These are phyloP conservation scores for Cryptococcus maquisensis DNA, from an alignment of 1,284 basidiomycete species.

Conservation along the genomic window DNA sequence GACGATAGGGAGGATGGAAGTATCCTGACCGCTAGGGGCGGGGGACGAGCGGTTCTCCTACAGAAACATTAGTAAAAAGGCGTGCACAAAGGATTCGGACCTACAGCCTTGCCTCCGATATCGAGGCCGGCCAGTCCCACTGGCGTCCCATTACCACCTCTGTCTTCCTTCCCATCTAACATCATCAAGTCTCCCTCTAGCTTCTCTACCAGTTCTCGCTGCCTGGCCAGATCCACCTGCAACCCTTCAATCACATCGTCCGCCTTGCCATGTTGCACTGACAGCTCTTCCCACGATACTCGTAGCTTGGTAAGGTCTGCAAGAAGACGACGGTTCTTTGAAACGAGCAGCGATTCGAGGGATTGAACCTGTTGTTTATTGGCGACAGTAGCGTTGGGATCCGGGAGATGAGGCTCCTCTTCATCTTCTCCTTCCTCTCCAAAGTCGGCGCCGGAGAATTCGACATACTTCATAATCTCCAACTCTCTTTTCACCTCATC, in stretches of 20 bases:
- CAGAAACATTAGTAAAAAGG: not conserved
- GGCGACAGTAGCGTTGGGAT: constrained; percentile 79
- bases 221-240: constrained; percentile 67
- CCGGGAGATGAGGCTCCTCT: constrained; percentile 58
- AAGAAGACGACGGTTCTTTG: constrained; percentile 89
- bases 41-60: constrained; percentile 33
- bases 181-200: constrained; percentile 86
- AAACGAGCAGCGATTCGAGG: constrained; percentile 82
- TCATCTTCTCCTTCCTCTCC: constrained; percentile 56
- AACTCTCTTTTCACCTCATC: constrained; percentile 94
- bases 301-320: constrained; percentile 90
- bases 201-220: constrained; percentile 74
- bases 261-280: constrained; percentile 59
- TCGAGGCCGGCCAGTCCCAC: constrained; percentile 65
- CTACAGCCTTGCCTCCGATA: constrained; percentile 55
- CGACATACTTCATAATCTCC: constrained; percentile 97
- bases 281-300: constrained; percentile 74
- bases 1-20: constrained; percentile 90
- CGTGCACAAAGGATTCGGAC: constrained; percentile 12
- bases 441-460: constrained; percentile 80
- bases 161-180: constrained; percentile 51
- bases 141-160: constrained; percentile 20
- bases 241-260: constrained; percentile 60
- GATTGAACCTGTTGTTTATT: constrained; percentile 71
- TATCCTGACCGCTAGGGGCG: constrained; percentile 55